Conservation (phyloP, 805 yeast genomes). For the Candida namnaoensis region DNA sequence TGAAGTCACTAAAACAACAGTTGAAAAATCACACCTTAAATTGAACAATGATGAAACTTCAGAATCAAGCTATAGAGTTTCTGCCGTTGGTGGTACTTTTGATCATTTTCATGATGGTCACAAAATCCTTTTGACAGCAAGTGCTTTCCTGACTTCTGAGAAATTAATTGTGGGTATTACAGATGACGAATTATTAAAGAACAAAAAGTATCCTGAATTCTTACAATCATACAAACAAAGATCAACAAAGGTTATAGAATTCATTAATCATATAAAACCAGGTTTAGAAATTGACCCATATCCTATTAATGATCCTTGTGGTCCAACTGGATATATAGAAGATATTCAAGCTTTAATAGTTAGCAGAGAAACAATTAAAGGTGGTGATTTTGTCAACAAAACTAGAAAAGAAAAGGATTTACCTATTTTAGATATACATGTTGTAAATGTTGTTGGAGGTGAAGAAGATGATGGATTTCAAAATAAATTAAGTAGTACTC, state of each 20-base stretch:
- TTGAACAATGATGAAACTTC: constrained; percentile 12
- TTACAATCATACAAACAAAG: constrained; percentile 54
- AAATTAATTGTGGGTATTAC: constrained; percentile 77
- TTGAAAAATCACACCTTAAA: background rate
- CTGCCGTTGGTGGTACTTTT: constrained; percentile 92
- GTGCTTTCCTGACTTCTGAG: constrained; percentile 50
- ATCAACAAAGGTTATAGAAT: constrained; percentile 33
- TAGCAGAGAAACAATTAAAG: constrained; percentile 69
- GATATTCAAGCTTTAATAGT: constrained; percentile 76
- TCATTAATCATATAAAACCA: constrained; percentile 42
- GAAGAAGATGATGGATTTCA: constrained; percentile 42
- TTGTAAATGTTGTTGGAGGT: constrained; percentile 62
- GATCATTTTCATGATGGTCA: constrained; percentile 97
- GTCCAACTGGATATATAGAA: constrained; percentile 77
- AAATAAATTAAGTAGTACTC: constrained; percentile 82
- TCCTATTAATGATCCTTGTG: constrained; percentile 79
- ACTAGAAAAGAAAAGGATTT: constrained; percentile 51
- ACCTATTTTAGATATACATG: constrained; percentile 38
- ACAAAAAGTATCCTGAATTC: constrained; percentile 64
- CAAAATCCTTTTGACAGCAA: constrained; percentile 67
- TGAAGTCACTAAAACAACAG: constrained; percentile 4
- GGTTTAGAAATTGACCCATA: constrained; percentile 38
- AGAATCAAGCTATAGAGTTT: constrained; percentile 21
- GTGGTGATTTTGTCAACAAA: constrained; percentile 67
- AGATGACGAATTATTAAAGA: constrained; percentile 59